A percentile compares a stretch with the other conserved stretches of the same genome.
phyloP scores from a whole-genome alignment of 2,329 filamentous ascomycete genomes.

The Plenodomus lindquistii region DNA sequence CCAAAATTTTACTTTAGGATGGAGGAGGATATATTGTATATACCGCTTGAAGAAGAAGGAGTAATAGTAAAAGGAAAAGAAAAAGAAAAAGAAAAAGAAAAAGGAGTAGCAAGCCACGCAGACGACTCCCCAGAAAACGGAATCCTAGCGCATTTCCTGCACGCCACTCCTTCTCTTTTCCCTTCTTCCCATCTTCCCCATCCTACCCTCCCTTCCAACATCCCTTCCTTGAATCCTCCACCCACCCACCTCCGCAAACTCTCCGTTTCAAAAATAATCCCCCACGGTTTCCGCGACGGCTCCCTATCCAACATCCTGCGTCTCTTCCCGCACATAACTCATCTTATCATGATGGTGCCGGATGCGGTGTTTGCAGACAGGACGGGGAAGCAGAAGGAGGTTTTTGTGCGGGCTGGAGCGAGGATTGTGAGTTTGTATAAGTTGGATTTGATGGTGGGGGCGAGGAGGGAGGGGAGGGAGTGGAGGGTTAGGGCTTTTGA shows the following conservation, averaged over 20 bases:
- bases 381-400: constrained; percentile 7
- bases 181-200: too few relatives aligned
- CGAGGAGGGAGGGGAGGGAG: not conserved
- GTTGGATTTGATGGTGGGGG: constrained; percentile 7
- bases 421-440: constrained; percentile 24
- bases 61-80: constrained; percentile 1
- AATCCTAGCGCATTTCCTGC: constrained; percentile 22
- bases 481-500: constrained; percentile 4
- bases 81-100: constrained; percentile 5
- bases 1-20: constrained; percentile 30
- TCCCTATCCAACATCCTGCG: constrained; percentile 23
- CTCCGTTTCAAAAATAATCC: constrained; percentile 19
- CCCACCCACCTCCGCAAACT: constrained; percentile 3
- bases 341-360: constrained; percentile 21
- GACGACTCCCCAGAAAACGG: constrained; percentile 25
- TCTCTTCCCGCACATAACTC: constrained; percentile 19
- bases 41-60: constrained; percentile 13
- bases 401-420: constrained; percentile 19
- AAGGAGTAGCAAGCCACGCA: constrained; percentile 11
- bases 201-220: too few relatives aligned
- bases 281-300: constrained; percentile 17
- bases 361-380: constrained; percentile 5
- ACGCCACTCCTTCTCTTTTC: constrained; percentile 10
- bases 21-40: constrained; percentile 21
- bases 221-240: too few relatives aligned